Evolutionary conservation across 2,329 filamentous ascomycete genomes (phyloP), one percentile per base, ranked within the genome.

Genomic region (Fusarium sulawesiense): DNA sequence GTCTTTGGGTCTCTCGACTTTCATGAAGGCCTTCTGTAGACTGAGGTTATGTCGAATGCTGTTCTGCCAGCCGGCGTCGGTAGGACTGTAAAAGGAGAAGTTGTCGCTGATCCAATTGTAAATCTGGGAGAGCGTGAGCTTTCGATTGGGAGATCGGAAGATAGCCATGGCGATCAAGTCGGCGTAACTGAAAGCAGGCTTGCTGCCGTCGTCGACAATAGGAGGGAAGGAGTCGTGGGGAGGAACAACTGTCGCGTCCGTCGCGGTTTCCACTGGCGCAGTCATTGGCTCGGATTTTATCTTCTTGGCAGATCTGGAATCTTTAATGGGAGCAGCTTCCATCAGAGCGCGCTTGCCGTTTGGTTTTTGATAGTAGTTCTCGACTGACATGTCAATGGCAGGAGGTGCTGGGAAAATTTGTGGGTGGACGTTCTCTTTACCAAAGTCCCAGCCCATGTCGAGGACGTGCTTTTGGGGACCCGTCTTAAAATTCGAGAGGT

Each of bases 101-200:
- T 91, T 94, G 78, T 97, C 93, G n/a, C 93, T 97, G 75, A 99
- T 98, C 95, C 96, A 99, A 78, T 97, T 97, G 86, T 98, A 99
- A 73, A 99, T 99, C 80, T 98, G 94, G 27, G 94, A 90, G 20
- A 99, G 86, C 2, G 96, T 98, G 67, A 98, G 85, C 55, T 93
- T 91, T 64, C 94, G 90, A 66, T 91, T 89, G 14, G 92, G 91
- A 7, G 96, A 93, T 67, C 94, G 90, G 23, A 98, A 85, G 74
- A 99, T 98, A 54, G 96, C 94, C 94, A 98, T 98, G 77, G 93
- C 96, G 71, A 98, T 98, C 73, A 99, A 87, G 73, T 92, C 92
- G 21, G 96, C 95, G 78, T 99, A 99, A 82, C 94, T 98, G 80
- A 95, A 93, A 7, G 90, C 88, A 8, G 96, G 96, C 79, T 99